These are phyloP conservation scores for Ophiostoma ips DNA, from an alignment of 2,329 filamentous ascomycete species.

Conservation along the genomic window DNA sequence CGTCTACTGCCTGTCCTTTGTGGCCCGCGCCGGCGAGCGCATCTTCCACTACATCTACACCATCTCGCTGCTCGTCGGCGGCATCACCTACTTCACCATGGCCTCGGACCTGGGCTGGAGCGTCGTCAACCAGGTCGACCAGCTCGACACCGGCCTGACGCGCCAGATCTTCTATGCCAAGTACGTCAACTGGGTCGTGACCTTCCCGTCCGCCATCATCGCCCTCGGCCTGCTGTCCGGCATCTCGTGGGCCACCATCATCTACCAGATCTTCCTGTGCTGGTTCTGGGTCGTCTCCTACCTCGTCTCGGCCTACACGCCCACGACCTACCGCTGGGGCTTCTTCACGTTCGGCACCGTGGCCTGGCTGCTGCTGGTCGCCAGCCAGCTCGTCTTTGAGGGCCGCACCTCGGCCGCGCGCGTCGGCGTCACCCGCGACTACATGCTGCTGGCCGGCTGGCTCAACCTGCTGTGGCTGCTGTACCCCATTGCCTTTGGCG, in stretches of 20 bases:
- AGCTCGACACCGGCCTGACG: slow-evolving; percentile 17
- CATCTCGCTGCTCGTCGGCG: slow-evolving; percentile 33
- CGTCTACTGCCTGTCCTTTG: slow-evolving; percentile 27
- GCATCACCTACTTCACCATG: slow-evolving; percentile 37
- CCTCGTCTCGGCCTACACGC: slow-evolving; percentile 33
- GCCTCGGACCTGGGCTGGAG: slow-evolving; percentile 36
- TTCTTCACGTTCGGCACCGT: slow-evolving; percentile 39
- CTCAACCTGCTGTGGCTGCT: slow-evolving; percentile 38
- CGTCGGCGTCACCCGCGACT: slow-evolving; percentile 30
- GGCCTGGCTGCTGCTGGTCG: slow-evolving; percentile 31
- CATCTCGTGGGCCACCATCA: slow-evolving; percentile 41
- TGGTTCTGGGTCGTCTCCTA: slow-evolving; percentile 40
- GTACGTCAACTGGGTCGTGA: slow-evolving; percentile 41
- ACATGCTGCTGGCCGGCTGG: slow-evolving; percentile 31
- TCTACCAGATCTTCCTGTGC: slow-evolving; percentile 33
- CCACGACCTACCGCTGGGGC: slow-evolving; percentile 41
- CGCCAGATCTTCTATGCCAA: slow-evolving; percentile 42
- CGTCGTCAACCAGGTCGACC: slow-evolving; percentile 22
- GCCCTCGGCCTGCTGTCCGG: slow-evolving; percentile 35
- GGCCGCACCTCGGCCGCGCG: slow-evolving; percentile 26
- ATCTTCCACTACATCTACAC: slow-evolving; percentile 44
- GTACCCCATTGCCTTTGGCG: slow-evolving; percentile 40
- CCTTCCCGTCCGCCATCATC: slow-evolving; percentile 31
- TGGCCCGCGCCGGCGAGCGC: slow-evolving; percentile 31
- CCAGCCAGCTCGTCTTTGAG: slow-evolving; percentile 29